Evolutionary conservation across 1,284 basidiomycete species (phyloP).

Genomic region (Tylopilus orsonianus): DNA sequence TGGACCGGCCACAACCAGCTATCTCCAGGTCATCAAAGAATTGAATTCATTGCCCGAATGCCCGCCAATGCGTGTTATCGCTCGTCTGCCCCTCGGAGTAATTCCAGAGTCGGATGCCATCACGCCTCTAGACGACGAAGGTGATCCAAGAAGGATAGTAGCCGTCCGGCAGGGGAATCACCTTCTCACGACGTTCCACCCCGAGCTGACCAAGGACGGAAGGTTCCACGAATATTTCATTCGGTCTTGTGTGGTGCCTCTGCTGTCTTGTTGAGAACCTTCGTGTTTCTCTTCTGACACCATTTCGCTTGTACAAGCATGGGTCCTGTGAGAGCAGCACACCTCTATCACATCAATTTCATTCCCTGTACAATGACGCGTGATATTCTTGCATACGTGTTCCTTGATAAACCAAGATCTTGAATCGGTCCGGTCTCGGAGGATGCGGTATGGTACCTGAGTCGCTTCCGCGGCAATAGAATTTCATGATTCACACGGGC

Average conservation of each 20-base stretch:
- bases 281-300: no score
- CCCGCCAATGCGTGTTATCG: slow-evolving; percentile 65
- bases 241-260: slow-evolving; percentile 54
- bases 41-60: slow-evolving; percentile 45
- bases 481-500: no score
- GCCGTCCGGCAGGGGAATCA: slow-evolving; percentile 85
- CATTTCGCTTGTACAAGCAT: no score
- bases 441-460: no score
- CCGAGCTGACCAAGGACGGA: slow-evolving; percentile 86
- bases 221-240: slow-evolving; percentile 91
- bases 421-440: no score
- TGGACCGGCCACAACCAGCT: not conserved
- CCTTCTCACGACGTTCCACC: slow-evolving; percentile 92
- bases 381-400: no score
- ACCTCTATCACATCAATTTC: no score
- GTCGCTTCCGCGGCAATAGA: no score
- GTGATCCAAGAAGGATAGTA: slow-evolving; percentile 69
- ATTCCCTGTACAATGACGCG: no score
- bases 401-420: no score
- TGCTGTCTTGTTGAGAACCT: slow-evolving; percentile 14
- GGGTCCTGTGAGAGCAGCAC: no score
- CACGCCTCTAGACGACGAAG: slow-evolving; percentile 34
- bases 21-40: slow-evolving; percentile 57
- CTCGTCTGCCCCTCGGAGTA: slow-evolving; percentile 64
- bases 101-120: slow-evolving; percentile 50